Base-by-base conservation (phyloP, 176 grass and related monocot species). In the Metroxylon sagu region DNA sequence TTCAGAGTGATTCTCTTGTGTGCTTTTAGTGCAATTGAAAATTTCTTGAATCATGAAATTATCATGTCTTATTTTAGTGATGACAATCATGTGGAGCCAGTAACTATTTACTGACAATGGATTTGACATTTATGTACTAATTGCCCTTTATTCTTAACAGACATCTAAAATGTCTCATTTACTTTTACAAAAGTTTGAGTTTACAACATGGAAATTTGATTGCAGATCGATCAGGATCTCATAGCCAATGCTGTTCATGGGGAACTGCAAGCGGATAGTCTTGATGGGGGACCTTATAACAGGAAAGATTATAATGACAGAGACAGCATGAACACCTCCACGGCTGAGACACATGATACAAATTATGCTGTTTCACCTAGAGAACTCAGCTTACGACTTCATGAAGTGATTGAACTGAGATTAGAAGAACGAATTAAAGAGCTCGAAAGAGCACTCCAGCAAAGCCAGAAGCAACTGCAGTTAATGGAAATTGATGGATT, bases 371-470 rank as follows among this genome's bases (percentile, higher is more conserved):
- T 97, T 48, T 91, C 81, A 4, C 93, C 93, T 50, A 80, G 69
- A 55, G 78, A 91, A 61, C 84, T 97, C 19, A 88, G 84, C 60
- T 57, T 97, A 31, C 87, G 93, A 3, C 81, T 97, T 50, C 87
- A 97, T 26, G 80, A 85, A 63, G 83, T 97, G 59, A 79, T 97
- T 56, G 81, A 91, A 52, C 66, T 55, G 25, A 80, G 84, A 57
- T 81, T 88, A 1, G 78, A 91, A 86, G 75, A 75, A 23, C 77
- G 76, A 60, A 91, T 97, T 17, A 82, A 88, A 63, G 87, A 97
- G 51, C 93, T 97, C 21, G 87, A 97, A 69, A 64, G 39, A 63
- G 69, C 68, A 74, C 84, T 97, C 21, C 23, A 64, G 52, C 76
- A 88, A 57, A 85, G 73, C 15, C 73, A 76, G 17, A 87, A 82